Conservation (phyloP, 1,284 basidiomycete species). For the Sporisorium graminicola region DNA sequence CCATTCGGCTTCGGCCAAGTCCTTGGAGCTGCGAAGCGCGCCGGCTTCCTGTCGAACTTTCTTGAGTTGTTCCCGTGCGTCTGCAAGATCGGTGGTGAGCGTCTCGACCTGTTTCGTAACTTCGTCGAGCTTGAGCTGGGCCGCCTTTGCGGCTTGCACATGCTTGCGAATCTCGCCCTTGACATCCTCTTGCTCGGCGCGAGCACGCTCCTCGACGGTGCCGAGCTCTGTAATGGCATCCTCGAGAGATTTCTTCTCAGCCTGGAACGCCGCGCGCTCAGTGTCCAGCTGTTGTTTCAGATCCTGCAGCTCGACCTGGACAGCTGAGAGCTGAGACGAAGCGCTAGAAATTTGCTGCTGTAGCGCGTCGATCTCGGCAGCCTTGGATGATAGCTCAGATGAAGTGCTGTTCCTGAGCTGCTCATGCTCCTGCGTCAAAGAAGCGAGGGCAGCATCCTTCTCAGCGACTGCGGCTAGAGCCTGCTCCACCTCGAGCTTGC, state of each 20-base stretch:
- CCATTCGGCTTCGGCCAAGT: constrained; percentile 77
- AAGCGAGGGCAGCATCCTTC: constrained; percentile 79
- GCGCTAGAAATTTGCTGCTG: constrained; percentile 76
- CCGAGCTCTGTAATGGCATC: constrained; percentile 65
- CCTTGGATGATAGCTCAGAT: constrained; percentile 72
- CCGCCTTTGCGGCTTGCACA: constrained; percentile 81
- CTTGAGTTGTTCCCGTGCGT: constrained; percentile 68
- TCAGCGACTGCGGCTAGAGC: constrained; percentile 79
- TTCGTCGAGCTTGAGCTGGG: constrained; percentile 81
- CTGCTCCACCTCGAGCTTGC: constrained; percentile 80
- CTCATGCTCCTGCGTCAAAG: constrained; percentile 75
- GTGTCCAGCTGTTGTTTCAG: constrained; percentile 75
- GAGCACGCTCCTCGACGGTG: constrained; percentile 57
- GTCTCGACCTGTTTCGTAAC: constrained; percentile 76
- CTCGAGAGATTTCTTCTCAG: constrained; percentile 73
- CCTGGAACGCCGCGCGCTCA: constrained; percentile 77
- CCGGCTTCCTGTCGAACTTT: constrained; percentile 47
- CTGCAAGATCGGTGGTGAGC: constrained; percentile 80
- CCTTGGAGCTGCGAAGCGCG: constrained; percentile 71
- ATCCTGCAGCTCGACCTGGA: constrained; percentile 75
- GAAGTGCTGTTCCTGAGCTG: constrained; percentile 73
- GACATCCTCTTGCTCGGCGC: constrained; percentile 75
- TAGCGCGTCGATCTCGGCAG: constrained; percentile 78
- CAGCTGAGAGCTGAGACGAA: constrained; percentile 75
- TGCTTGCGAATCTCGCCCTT: constrained; percentile 71